phyloP scores from a whole-genome alignment of 108 stramenopile genomes.

The Phaeodactylum tricornutum region DNA sequence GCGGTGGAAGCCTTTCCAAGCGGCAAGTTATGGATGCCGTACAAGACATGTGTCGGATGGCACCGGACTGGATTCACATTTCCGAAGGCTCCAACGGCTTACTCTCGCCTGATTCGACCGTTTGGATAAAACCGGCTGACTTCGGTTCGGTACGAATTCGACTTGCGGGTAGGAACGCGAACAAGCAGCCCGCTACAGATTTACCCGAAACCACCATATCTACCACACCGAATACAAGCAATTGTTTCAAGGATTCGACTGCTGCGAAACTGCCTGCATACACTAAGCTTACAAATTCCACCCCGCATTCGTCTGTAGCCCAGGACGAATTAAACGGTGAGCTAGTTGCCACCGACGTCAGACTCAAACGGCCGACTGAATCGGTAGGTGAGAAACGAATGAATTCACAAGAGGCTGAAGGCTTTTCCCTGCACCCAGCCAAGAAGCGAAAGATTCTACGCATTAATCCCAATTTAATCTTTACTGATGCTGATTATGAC shows the following conservation, averaged over 20 bases:
- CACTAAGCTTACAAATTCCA: neutral
- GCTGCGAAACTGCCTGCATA: neutral
- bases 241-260: neutral
- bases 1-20: neutral
- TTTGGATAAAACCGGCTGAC: slow-evolving; percentile 2
- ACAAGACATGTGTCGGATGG: neutral
- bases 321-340: neutral
- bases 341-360: neutral
- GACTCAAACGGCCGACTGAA: neutral
- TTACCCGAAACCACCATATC: neutral
- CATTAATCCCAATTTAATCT: slow-evolving; percentile 11
- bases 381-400: neutral
- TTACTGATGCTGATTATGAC: slow-evolving; percentile 7
- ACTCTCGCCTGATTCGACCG: neutral
- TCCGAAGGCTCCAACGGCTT: neutral
- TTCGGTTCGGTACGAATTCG: neutral
- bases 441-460: slow-evolving; percentile 7
- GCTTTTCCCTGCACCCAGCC: no score
- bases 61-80: slow-evolving; percentile 8
- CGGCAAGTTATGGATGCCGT: neutral
- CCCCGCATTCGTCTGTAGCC: no score
- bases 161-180: neutral
- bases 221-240: neutral
- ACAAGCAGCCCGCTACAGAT: neutral
- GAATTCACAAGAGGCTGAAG: no score